These are phyloP conservation scores for Aspergillus viridinutans DNA, from an alignment of 2,329 filamentous ascomycete species.

Conservation along the genomic window DNA sequence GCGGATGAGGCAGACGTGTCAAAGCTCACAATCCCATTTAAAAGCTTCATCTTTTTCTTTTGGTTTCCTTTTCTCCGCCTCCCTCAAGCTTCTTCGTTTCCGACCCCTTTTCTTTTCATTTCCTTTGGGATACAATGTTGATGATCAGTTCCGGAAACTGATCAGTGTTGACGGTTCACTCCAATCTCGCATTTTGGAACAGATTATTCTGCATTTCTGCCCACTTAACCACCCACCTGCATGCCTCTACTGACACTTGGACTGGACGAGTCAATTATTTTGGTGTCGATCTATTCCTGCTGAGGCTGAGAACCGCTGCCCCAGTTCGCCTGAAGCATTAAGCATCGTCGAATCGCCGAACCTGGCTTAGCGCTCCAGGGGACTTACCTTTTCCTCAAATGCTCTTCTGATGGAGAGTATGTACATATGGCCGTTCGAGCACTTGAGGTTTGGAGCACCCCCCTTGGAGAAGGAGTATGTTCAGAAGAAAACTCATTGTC, in stretches of 20 bases:
- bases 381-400: not conserved
- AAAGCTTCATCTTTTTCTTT: not conserved
- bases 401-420: conserved; percentile 4
- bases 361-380: not conserved
- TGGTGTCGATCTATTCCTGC: not conserved
- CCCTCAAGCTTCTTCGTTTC: not conserved
- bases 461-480: conserved; percentile 11
- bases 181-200: no score
- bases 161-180: no score
- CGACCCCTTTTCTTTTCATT: not conserved
- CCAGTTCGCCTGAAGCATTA: not conserved
- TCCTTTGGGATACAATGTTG: not conserved
- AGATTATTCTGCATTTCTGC: not conserved
- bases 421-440: not conserved
- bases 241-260: not conserved
- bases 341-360: not conserved
- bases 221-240: not conserved
- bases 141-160: not conserved
- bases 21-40: not conserved
- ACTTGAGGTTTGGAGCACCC: conserved; percentile 10
- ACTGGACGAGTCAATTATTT: not conserved
- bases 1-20: not conserved
- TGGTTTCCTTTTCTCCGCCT: not conserved
- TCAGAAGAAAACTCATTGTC: conserved; percentile 3
- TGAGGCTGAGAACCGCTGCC: not conserved